Evolutionary conservation across 2,329 filamentous ascomycete genomes (phyloP), one percentile per base, ranked within the genome.

Genomic region (Davidsoniella virescens): DNA sequence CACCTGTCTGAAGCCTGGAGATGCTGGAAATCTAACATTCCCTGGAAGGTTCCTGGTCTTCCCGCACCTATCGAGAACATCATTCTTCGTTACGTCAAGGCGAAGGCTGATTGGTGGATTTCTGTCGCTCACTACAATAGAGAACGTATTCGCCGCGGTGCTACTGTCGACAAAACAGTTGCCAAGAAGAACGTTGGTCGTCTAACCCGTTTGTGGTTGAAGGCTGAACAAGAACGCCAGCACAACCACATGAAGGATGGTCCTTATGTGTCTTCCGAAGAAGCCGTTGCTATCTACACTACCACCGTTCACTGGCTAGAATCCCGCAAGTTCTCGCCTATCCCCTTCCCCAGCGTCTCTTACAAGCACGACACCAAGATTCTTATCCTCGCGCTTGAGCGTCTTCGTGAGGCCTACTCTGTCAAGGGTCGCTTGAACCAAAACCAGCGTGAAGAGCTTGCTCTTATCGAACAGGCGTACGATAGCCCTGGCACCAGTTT

Each of bases 341-440:
- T 98, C 59, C 93, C 93, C 0, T 98, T 98, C 73, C 92, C 92
- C 1, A 94, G 87, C 63, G 92, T 98, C 39, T 96, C 90, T 2
- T 98, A 98, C 73, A 98, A 98, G 70, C 92, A 98, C 61, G 92
- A 98, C 65, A 98, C 92, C 47, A 98, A 98, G 70, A 98, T 98
- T 57, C 71, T 98, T 43, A 98, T 98, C 58, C 73, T 98, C 54
- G 92, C 92, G 1, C 73, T 98, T 17, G 92, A 98, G 67, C 80
- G 92, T 54, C 70, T 98, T 45, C 79, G 92, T 54, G 92, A 98
- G 64, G 86, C 92, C 8, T 98, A 98, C 66, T 96, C 90, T 1
- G 93, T 96, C 52, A 98, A 98, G 67, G 92, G 92, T 9, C 78
- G 92, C 54, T 72, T 98, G 47, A 98, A 98, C 58, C 92, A 98